Conservation (phyloP, 2,329 filamentous ascomycete species). For the Talaromyces marneffei region DNA sequence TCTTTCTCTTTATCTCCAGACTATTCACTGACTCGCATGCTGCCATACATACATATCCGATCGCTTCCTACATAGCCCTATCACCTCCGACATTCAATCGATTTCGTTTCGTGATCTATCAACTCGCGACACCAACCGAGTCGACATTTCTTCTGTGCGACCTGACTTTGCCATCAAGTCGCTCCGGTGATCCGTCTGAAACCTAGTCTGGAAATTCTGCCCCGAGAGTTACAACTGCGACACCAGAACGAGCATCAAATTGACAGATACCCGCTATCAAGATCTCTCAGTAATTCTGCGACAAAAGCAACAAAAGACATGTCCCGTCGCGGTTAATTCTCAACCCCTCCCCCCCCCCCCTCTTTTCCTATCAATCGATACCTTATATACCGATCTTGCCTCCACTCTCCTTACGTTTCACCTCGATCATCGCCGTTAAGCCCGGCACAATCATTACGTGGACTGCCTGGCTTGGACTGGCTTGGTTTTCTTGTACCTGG, state of each 20-base stretch:
- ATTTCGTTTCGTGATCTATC: not conserved
- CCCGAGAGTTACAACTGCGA: not conserved
- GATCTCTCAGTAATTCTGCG: not conserved
- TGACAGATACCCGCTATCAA: not conserved
- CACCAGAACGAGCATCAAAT: not conserved
- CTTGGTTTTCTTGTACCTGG: not conserved
- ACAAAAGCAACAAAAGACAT: not conserved
- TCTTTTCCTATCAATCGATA: not conserved
- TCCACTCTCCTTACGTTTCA: constrained; percentile 2
- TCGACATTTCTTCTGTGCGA: not conserved
- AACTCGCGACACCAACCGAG: not conserved
- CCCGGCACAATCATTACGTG: constrained; percentile 3
- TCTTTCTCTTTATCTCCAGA: not conserved
- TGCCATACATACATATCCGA: constrained; percentile 1
- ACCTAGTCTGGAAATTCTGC: constrained; percentile 7
- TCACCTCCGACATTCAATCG: not conserved
- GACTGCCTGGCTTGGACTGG: not conserved
- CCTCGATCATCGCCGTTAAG: constrained; percentile 3
- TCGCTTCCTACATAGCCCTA: constrained; percentile 2
- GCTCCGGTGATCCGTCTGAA: constrained; percentile 7
- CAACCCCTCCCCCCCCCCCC: not conserved
- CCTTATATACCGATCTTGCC: not conserved
- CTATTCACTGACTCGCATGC: not conserved
- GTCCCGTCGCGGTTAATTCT: not conserved
- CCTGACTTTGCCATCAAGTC: not conserved